Base-by-base conservation (phyloP, 805 yeast genomes). In the Barnettozyma californica region DNA sequence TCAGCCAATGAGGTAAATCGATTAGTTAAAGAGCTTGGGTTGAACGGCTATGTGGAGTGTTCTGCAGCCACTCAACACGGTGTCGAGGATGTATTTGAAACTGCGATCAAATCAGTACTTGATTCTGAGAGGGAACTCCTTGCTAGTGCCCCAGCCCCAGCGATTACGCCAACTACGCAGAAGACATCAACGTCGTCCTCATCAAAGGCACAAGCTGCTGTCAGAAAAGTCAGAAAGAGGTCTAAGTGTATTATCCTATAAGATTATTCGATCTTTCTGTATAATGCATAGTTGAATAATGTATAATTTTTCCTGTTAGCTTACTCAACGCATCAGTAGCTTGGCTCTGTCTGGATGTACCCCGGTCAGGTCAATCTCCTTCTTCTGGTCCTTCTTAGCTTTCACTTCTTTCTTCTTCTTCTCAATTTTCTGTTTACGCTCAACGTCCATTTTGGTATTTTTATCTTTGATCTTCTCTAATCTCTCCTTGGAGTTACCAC, bases 21-120 rank as follows among this genome's bases (percentile, higher is more conserved):
- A 54, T 68, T 85, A 55, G 90, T 94, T 21, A 75, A 78, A 56
- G 88, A 84, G 38, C 70, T 84, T 44, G 84, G 87, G 2, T 84
- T 94, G 33, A 76, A 83, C 54, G 79, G 77, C 44, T 89, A 87
- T 65, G 70, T 86, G 52, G 97, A 90, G 69, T 89, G 96, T 66
- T 87, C 96, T 5, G 96, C 97, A 9, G 85, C 91, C 11, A 84
- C 92, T 19, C 96, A 89, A 68, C 77, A 75, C 46, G 96, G 96
- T 14, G 89, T 90, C 42, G 85, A 84, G 62, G 85, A 84, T 48
- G 85, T 89, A 6, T 90, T 90, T 58, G 96, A 90, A 59, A 81
- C 71, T 50, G 95, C 96, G 9, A 88, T 89, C 35, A 77, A 81
- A 53, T 74, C 83, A 0, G 91, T 84, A 11, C 73, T 84, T 47